These are phyloP conservation scores for Phytophthora hybrid DNA, from an alignment of 352 stramenopile genomes.

Conservation along the genomic window DNA sequence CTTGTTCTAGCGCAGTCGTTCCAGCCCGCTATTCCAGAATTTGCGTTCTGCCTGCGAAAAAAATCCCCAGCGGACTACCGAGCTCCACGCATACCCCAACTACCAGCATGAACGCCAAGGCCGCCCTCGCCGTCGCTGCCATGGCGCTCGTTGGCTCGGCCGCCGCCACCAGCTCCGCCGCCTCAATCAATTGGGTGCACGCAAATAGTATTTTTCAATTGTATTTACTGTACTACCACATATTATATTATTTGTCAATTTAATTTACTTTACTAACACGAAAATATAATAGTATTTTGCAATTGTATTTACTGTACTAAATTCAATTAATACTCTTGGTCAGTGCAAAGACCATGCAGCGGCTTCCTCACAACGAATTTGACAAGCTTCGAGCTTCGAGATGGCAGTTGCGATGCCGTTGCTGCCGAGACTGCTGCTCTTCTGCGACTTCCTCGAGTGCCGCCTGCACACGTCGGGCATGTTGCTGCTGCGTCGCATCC, in stretches of 20 bases:
- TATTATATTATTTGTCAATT: no score
- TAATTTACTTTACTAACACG: no score
- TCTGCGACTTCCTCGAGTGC: conserved; percentile 49
- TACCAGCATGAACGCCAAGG: conserved; percentile 33
- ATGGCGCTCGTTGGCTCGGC: conserved; percentile 24
- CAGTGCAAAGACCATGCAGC: not conserved
- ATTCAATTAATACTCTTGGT: no score
- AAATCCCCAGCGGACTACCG: no score
- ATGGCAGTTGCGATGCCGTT: conserved; percentile 3
- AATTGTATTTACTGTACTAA: not conserved
- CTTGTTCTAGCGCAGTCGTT: no score
- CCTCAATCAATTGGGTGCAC: no score
- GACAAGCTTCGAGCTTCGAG: not conserved
- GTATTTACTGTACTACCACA: no score
- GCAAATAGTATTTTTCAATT: no score
- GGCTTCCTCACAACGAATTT: not conserved
- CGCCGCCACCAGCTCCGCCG: conserved; percentile 5
- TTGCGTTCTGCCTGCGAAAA: no score
- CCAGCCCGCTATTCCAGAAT: no score
- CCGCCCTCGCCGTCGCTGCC: conserved; percentile 25
- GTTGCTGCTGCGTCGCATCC: conserved; percentile 38
- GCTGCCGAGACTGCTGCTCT: conserved; percentile 24
- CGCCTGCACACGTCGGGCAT: conserved; percentile 40
- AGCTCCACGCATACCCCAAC: no score
- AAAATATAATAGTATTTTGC: not conserved